phyloP scores from a whole-genome alignment of 192 early-diverging fungal genomes.

The Umbelopsis isabellina region DNA sequence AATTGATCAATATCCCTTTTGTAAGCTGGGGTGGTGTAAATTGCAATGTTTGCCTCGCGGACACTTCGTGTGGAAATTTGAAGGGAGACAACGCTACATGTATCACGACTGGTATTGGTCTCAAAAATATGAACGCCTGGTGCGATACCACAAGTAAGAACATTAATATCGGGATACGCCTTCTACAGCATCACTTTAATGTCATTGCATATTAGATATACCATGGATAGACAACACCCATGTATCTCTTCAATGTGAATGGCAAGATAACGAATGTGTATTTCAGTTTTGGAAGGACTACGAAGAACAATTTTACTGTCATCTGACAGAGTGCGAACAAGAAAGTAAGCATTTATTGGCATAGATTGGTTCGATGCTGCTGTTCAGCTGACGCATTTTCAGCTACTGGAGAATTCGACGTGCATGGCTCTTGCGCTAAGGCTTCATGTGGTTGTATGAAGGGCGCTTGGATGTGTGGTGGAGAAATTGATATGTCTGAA shows the following conservation, averaged over 20 bases:
- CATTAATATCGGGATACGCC: not conserved
- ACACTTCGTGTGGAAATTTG: constrained; percentile 27
- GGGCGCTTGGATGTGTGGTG: constrained; percentile 80
- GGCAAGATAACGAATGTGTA: constrained; percentile 49
- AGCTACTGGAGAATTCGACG: constrained; percentile 29
- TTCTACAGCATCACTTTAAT: not conserved
- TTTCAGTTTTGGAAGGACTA: constrained; percentile 74
- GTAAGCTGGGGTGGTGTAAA: constrained; percentile 83
- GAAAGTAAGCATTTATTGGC: constrained; percentile 12
- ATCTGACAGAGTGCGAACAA: constrained; percentile 68
- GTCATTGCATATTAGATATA: constrained; percentile 26
- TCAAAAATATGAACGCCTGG: constrained; percentile 43
- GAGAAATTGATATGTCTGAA: constrained; percentile 55
- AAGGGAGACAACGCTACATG: constrained; percentile 39
- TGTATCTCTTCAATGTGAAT: constrained; percentile 54
- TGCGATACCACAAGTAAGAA: constrained; percentile 42
- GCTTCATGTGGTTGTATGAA: constrained; percentile 80
- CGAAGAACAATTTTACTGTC: constrained; percentile 87
- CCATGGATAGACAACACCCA: constrained; percentile 61
- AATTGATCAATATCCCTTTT: not conserved
- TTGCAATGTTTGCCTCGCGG: constrained; percentile 71
- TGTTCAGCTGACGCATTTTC: not conserved
- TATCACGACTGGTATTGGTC: constrained; percentile 38
- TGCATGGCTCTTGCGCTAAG: constrained; percentile 57
- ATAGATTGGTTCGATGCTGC: not conserved